Base-by-base conservation (phyloP, 2,329 filamentous ascomycete genomes). In the Phialophora chinensis region DNA sequence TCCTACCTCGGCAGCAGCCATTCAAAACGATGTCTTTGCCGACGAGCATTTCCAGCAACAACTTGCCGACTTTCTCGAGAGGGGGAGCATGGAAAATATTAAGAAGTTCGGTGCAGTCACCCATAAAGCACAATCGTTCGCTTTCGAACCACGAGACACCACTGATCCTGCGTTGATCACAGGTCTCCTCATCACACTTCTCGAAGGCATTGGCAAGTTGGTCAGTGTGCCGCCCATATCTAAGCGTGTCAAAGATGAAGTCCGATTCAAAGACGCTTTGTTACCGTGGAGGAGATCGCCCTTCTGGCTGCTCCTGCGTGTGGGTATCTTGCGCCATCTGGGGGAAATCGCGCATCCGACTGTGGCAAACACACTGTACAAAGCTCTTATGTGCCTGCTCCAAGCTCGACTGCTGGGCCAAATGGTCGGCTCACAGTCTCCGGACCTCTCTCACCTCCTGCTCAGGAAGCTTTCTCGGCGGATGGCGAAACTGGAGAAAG, bases 191-290 rank as follows among this genome's bases (percentile, higher is more conserved):
- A 85, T 90, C 77, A 82, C 86, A 0, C 73, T 91, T 0, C 75
- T 91, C 0, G 83, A 87, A 71, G 83, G 81, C 0, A 79, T 84
- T 6, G 88, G 88, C 0, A 63, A 72, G 0, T 69, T 77, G 0
- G 65, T 78, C 0, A 62, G 75, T 0, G 76, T 82, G 0, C 69
- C 76, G 0, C 27, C 79, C 0, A 73, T 90, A 1, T 78, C 78
- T 0, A 91, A 91, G 72, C 79, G 84, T 1, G 82, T 90, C 0
- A 81, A 86, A 0, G 89, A 91, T 58, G 87, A 90, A n/a, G 83
- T 90, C 0, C 81, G 80, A 12, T 83, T 86, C 73, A 73, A 76
- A 0, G 73, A 82, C 0, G 75, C 81, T 0, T 6, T 44, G 38
- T 73, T 79, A 0, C 88, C 88, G 0, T 91, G 89, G 88, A 80